Evolutionary conservation across 2,329 filamentous ascomycete genomes (phyloP).

Genomic region (Talaromyces sp.): DNA sequence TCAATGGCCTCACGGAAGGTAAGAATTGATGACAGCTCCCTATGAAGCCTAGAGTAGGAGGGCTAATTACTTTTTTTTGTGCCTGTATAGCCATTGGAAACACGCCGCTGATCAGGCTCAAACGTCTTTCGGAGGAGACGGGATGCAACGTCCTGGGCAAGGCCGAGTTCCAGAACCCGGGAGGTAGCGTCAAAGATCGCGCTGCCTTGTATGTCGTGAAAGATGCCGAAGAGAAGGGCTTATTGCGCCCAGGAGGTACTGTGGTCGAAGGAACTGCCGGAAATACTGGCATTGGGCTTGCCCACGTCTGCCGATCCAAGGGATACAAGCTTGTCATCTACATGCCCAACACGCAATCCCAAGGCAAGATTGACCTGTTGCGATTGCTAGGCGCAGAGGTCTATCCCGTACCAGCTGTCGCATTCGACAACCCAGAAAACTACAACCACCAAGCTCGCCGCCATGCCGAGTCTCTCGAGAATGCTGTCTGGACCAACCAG

Average conservation of each 20-base stretch:
- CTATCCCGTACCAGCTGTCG: slow-evolving; percentile 89
- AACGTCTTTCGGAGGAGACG: slow-evolving; percentile 81
- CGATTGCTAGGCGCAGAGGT: slow-evolving; percentile 90
- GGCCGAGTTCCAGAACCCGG: slow-evolving; percentile 98
- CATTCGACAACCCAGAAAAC: slow-evolving; percentile 91
- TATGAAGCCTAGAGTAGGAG: neutral
- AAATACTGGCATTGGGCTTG: slow-evolving; percentile 96
- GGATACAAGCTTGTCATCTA: slow-evolving; percentile 97
- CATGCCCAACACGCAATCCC: slow-evolving; percentile 98
- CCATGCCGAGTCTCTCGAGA: slow-evolving; percentile 80
- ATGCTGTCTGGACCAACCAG: slow-evolving; percentile 98
- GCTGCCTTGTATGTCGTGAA: slow-evolving; percentile 91
- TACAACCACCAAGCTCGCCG: slow-evolving; percentile 95
- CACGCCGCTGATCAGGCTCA: slow-evolving; percentile 87
- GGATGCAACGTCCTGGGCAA: slow-evolving; percentile 94
- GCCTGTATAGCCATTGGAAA: slow-evolving; percentile 77
- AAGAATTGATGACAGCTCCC: slow-evolving; percentile 22
- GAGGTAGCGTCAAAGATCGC: slow-evolving; percentile 92
- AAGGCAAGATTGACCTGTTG: slow-evolving; percentile 93
- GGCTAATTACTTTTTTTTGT: neutral
- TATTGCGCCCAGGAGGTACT: slow-evolving; percentile 79
- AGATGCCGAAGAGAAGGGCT: slow-evolving; percentile 83
- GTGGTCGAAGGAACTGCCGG: slow-evolving; percentile 96
- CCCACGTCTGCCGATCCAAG: slow-evolving; percentile 87
- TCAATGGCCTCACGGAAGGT: slow-evolving; percentile 79